Evolutionary conservation across 352 stramenopile species (phyloP).

Genomic region (Globisporangium radiosum): DNA sequence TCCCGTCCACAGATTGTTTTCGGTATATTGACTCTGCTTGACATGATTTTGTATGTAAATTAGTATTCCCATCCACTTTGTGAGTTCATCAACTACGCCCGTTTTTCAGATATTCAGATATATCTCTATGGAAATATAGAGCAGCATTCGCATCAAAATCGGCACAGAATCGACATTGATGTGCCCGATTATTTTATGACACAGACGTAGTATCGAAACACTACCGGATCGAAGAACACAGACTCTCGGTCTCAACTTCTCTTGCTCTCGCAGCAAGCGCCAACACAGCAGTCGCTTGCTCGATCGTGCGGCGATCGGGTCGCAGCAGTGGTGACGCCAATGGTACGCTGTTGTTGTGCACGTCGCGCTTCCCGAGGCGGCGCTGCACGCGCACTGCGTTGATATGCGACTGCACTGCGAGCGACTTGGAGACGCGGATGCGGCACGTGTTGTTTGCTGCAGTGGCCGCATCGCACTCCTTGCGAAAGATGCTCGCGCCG

Average conservation of each 20-base stretch:
- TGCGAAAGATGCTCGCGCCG: slow-evolving; percentile 42
- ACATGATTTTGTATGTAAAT: too few relatives aligned
- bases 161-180: too few relatives aligned
- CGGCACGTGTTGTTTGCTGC: slow-evolving; percentile 22
- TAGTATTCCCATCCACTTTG: too few relatives aligned
- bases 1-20: too few relatives aligned
- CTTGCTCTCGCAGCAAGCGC: slow-evolving; percentile 1
- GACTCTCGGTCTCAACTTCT: neutral
- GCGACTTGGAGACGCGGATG: slow-evolving; percentile 38
- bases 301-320: slow-evolving; percentile 25
- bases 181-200: too few relatives aligned
- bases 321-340: slow-evolving; percentile 24
- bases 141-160: too few relatives aligned
- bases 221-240: neutral
- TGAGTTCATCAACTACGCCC: too few relatives aligned
- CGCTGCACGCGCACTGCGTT: slow-evolving; percentile 34
- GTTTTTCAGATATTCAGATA: too few relatives aligned
- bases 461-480: slow-evolving; percentile 28
- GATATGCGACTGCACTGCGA: slow-evolving; percentile 27
- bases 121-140: too few relatives aligned
- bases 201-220: neutral
- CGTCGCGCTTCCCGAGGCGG: slow-evolving; percentile 29
- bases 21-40: too few relatives aligned
- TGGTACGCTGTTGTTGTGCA: neutral
- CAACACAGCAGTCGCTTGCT: slow-evolving; percentile 6